Conservation (phyloP, 495 filamentous ascomycete species). For the Xylaria scruposa region DNA sequence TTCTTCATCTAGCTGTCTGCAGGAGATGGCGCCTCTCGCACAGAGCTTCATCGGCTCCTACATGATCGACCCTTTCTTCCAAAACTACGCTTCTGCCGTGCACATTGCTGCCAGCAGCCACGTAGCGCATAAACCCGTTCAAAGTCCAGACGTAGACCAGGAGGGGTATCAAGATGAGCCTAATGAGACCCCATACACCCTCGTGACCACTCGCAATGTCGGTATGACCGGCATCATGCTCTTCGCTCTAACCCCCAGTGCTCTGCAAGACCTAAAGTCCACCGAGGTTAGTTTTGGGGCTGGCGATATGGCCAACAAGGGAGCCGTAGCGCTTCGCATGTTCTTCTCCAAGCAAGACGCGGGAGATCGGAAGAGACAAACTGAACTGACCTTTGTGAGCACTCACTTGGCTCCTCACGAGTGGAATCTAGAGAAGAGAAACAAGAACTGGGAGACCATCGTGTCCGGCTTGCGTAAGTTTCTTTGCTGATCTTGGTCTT, state of each 20-base stretch:
- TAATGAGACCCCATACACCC: conserved; percentile 50
- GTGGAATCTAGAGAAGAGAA: conserved; percentile 69
- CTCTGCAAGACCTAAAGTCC: conserved; percentile 66
- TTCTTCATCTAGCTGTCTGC: conserved; percentile 66
- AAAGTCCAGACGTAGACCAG: neutral
- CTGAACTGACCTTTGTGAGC: conserved; percentile 80
- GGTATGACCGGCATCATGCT: conserved; percentile 91
- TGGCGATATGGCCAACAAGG: conserved; percentile 92
- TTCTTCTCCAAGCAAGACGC: conserved; percentile 52
- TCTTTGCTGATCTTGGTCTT: neutral
- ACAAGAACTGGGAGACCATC: conserved; percentile 84
- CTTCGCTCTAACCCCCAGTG: conserved; percentile 66
- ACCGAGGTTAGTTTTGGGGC: conserved; percentile 83
- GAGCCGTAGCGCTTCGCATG: conserved; percentile 80
- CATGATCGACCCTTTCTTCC: conserved; percentile 77
- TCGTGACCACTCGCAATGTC: conserved; percentile 66
- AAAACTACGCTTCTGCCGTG: conserved; percentile 70
- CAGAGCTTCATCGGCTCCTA: conserved; percentile 87
- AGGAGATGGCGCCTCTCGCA: conserved; percentile 87
- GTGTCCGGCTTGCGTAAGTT: conserved; percentile 64
- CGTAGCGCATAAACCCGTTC: neutral
- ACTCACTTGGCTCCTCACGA: conserved; percentile 93
- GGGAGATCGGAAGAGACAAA: conserved; percentile 30
- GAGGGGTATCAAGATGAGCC: conserved; percentile 14
- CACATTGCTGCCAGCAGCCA: conserved; percentile 63